Evolutionary conservation across 441 rosid species (phyloP).

Genomic region (Bruguiera hainesii): DNA sequence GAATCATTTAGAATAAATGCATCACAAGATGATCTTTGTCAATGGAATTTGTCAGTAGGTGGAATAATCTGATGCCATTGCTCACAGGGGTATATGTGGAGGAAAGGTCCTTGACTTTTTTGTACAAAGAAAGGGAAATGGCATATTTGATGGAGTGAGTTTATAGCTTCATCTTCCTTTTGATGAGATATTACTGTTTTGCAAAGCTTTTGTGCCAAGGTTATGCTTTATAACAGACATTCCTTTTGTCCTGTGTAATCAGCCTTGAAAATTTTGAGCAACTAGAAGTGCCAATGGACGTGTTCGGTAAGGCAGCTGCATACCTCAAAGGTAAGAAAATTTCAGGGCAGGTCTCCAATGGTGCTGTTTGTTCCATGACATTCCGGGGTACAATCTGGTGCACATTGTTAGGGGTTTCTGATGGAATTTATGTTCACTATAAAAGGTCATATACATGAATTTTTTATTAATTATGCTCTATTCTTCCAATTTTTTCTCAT

Average conservation of each 20-base stretch:
- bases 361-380: neutral
- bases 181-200: neutral
- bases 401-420: neutral
- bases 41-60: neutral
- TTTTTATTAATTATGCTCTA: too few species aligned
- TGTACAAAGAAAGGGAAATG: constrained; percentile 60
- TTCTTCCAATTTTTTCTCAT: too few species aligned
- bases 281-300: constrained; percentile 65
- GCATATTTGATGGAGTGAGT: constrained; percentile 85
- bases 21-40: neutral
- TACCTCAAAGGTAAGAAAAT: constrained; percentile 63
- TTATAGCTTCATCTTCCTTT: constrained; percentile 6
- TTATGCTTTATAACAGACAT: neutral
- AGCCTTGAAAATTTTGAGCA: constrained; percentile 87
- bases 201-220: neutral
- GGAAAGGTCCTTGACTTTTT: constrained; percentile 74
- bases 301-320: constrained; percentile 77
- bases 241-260: constrained; percentile 18
- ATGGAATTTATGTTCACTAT: too few species aligned
- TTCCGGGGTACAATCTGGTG: neutral
- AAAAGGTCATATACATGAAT: too few species aligned
- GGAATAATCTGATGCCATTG: constrained; percentile 16
- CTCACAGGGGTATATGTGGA: constrained; percentile 76
- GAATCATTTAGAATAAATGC: neutral
- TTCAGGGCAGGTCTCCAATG: neutral